phyloP scores from a whole-genome alignment of 768 basidiomycete genomes.

The Bullera alba region DNA sequence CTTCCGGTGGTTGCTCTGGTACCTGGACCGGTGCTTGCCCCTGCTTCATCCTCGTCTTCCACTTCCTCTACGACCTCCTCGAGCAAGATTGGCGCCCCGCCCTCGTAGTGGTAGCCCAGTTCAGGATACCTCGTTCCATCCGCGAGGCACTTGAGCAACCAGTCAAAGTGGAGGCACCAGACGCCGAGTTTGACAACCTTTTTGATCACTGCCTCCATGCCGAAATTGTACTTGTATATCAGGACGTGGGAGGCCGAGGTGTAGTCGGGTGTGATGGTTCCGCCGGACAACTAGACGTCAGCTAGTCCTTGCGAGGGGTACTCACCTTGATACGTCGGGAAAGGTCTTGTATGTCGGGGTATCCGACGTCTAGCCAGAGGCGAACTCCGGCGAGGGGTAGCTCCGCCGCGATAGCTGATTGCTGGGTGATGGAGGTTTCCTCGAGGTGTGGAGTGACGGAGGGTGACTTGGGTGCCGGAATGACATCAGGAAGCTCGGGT shows the following conservation, averaged over 20 bases:
- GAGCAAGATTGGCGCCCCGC: slow-evolving; percentile 5
- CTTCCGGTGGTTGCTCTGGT: too few relatives aligned
- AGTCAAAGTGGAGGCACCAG: slow-evolving; percentile 11
- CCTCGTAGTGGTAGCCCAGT: slow-evolving; percentile 1
- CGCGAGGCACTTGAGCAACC: slow-evolving; percentile 8
- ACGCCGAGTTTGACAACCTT: slow-evolving; percentile 6
- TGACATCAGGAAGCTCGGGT: too few relatives aligned
- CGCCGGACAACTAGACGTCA: slow-evolving; percentile 11
- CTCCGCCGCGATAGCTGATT: too few relatives aligned
- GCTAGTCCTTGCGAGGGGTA: neutral
- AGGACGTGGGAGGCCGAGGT: slow-evolving; percentile 21
- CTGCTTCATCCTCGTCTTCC: too few relatives aligned
- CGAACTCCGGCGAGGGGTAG: too few relatives aligned
- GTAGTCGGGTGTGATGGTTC: slow-evolving; percentile 8
- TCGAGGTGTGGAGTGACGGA: too few relatives aligned
- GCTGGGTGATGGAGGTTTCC: too few relatives aligned
- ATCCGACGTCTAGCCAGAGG: too few relatives aligned
- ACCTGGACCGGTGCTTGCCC: too few relatives aligned
- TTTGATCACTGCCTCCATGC: slow-evolving; percentile 7
- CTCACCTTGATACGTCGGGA: neutral
- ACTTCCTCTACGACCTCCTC: neutral
- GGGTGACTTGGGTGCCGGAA: too few relatives aligned
- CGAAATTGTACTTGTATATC: slow-evolving; percentile 12
- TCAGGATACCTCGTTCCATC: slow-evolving; percentile 8
- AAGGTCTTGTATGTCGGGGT: neutral